These are phyloP conservation scores for Pseudocercospora fijiensis DNA, from an alignment of 2,329 filamentous ascomycete species.

Conservation along the genomic window DNA sequence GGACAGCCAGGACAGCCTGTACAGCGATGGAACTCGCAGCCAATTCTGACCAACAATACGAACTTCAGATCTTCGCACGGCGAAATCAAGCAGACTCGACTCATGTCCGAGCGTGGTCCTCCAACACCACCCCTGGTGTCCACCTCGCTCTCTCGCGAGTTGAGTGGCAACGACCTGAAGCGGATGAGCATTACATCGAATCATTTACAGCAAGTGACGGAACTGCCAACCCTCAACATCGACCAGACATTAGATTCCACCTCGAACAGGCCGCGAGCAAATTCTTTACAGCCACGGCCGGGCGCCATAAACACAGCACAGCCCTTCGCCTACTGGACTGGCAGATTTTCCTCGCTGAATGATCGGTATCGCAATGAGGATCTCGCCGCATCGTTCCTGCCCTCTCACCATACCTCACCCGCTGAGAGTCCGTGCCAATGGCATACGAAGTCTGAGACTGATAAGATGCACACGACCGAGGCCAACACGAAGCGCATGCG, in stretches of 20 bases:
- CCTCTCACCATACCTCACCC: conserved; percentile 45
- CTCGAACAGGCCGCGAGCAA: conserved; percentile 8
- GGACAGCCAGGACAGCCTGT: conserved; percentile 27
- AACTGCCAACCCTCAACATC: conserved; percentile 6
- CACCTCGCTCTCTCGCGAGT: conserved; percentile 19
- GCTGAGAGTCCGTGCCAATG: conserved; percentile 9
- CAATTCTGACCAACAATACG: conserved; percentile 29
- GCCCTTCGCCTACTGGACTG: conserved; percentile 59
- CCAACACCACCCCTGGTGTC: conserved; percentile 32
- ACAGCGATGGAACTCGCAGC: conserved; percentile 38
- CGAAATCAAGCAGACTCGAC: conserved; percentile 36
- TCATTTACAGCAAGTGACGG: conserved; percentile 10
- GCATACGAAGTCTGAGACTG: conserved; percentile 23
- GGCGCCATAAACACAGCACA: conserved; percentile 29
- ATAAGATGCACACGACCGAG: conserved; percentile 35
- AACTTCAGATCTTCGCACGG: conserved; percentile 29
- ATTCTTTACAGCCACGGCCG: conserved; percentile 10
- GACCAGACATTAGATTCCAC: neutral
- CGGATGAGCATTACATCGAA: conserved; percentile 12
- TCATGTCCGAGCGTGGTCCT: conserved; percentile 34
- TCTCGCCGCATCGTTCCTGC: conserved; percentile 41
- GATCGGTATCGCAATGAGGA: conserved; percentile 56
- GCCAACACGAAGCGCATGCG: conserved; percentile 33
- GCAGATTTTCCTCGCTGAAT: conserved; percentile 58
- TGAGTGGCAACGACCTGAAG: neutral